Base-by-base conservation (phyloP, 2,329 filamentous ascomycete species). In the Thermomyces lanuginosus region DNA sequence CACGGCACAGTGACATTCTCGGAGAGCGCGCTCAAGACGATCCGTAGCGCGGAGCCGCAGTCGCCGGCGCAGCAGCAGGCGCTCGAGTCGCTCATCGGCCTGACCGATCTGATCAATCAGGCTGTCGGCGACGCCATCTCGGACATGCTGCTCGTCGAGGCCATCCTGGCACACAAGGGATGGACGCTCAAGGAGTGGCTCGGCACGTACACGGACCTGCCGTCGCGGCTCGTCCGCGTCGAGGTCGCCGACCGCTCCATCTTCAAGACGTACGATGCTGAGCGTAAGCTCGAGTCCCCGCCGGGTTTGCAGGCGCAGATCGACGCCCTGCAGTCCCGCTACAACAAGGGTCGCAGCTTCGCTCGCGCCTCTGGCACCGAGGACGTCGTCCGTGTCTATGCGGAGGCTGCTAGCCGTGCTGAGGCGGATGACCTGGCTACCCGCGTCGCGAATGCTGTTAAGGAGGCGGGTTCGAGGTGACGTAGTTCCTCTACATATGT, bases 1-100 rank as follows among this genome's bases (percentile, higher is more conserved):
- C 89, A 98, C 55, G 89, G 89, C 38, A 98, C 89, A 6, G 78
- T 95, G 18, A 75, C 95, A 29, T 98, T 98, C 64, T 92, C 81
- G 1, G 70, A 77, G 31, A 73, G 80, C 33, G 86, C 86, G 3
- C 61, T 86, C 24, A 75, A 76, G 41, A 66, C 70, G 25, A 91
- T 98, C 58, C 67, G 66, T 39, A 76, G 71, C 42, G 76, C 77
- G 34, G 69, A 82, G 47, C 84, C 89, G 4, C 76, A 91, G 53
- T 92, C 82, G 0, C 86, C 89, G 1, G 86, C 81, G 5, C 84
- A 95, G 53, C 79, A 86, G 49, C 78, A 82, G 42, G 81, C 86
- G 2, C 69, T 95, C 8, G 79, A 92, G 29, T 83, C 76, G 6
- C 73, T 98, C 1, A 66, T 70, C 28, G 84, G 82, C 7, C 67